These are phyloP conservation scores for Letharia lupina DNA, from an alignment of 495 filamentous ascomycete species.

Conservation along the genomic window DNA sequence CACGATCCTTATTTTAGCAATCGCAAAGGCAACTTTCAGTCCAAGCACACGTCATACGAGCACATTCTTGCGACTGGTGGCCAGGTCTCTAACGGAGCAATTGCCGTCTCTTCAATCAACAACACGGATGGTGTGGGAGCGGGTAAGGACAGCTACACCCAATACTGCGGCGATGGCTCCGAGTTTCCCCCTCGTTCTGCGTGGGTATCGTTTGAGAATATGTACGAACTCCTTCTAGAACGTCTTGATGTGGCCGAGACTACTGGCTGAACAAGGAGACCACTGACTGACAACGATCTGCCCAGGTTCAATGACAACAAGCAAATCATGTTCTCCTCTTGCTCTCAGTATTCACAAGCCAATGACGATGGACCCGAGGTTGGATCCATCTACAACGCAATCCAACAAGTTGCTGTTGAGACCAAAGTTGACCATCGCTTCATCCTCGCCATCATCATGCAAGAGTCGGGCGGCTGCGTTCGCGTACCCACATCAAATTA, in stretches of 20 bases:
- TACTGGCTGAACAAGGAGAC: background rate
- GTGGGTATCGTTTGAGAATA: conserved; percentile 23
- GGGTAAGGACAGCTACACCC: conserved; percentile 12
- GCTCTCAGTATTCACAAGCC: conserved; percentile 33
- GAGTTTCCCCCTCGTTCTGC: conserved; percentile 10
- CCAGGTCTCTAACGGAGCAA: background rate
- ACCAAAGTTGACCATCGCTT: conserved; percentile 47
- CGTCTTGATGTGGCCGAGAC: background rate
- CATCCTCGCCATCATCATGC: conserved; percentile 50
- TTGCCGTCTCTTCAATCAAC: conserved; percentile 7
- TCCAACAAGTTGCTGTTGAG: conserved; percentile 31
- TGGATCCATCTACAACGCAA: conserved; percentile 33
- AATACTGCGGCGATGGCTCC: conserved; percentile 18
- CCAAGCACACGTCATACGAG: background rate
- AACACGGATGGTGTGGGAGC: conserved; percentile 7
- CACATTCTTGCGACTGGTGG: background rate
- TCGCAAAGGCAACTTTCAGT: background rate
- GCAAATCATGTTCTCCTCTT: conserved; percentile 36
- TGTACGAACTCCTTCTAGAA: background rate
- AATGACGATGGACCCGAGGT: conserved; percentile 38
- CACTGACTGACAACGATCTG: background rate
- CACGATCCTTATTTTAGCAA: background rate
- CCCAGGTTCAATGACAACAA: conserved; percentile 38
- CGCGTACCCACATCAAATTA: conserved; percentile 41
- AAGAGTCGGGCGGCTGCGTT: conserved; percentile 52